Base-by-base conservation (phyloP, 2,329 filamentous ascomycete genomes). In the Calonectria multiphialidica region DNA sequence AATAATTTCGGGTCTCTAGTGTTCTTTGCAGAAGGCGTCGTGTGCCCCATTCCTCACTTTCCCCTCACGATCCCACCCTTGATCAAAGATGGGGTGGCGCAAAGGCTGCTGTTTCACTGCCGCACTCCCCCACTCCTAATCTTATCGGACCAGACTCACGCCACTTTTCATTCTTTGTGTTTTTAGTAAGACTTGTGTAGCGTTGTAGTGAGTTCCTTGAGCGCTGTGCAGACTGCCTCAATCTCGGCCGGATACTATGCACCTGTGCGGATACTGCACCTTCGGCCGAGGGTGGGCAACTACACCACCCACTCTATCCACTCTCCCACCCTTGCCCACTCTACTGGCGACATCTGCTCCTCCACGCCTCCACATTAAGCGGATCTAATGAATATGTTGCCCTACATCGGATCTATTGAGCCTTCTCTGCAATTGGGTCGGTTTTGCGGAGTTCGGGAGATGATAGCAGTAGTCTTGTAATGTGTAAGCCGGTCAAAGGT, bases 311-410 rank as follows among this genome's bases (percentile, higher is more conserved):
- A 12, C 8, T 30, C 15, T 10, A 28, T 28, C 57, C 57, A 28
- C 23, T 44, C 37, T 66, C 63, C 63, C 63, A 66, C 63, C 63
- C 25, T 66, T 66, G 49, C 63, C 63, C 63, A 66, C 63, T 55
- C 62, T 66, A 23, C 35, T 25, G 33, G 47, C 47, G 18, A 28
- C 33, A 15, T 30, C n/a, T 40, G 33, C 21, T 18, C 9, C 33
- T 37, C 62, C 23, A 40, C 62, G 62, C 57, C 57, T 62, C 57
- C 57, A 62, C 57, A 44, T 44, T 62, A 42, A 44, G 57, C 35
- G 37, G 57, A 57, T 57, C 53, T 6, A 23, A 13, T 40, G 12
- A 40, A 30, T 8, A 30, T 50, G 47, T 16, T 6, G 16, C 30
- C 53, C 21, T 57, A 8, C 33, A 10, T 25, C 35, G 53, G 33